Percentiles rank a stretch among this genome's conserved stretches.
Conservation (phyloP, 2,329 filamentous ascomycete genomes). For the Fusarium odoratissimum region DNA sequence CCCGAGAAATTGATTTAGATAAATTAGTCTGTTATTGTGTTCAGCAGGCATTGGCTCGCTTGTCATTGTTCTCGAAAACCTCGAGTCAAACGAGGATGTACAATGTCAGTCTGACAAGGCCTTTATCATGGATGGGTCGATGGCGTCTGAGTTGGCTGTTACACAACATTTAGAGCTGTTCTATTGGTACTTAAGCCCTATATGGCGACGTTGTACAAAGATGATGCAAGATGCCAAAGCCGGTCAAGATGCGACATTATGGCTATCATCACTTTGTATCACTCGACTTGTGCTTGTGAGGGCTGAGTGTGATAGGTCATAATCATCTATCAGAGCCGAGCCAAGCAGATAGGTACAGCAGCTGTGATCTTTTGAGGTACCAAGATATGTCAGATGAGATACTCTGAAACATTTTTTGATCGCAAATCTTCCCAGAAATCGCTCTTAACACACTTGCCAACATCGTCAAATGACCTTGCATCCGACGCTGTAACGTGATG, state of each 20-base stretch:
- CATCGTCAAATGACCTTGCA: constrained; percentile 2
- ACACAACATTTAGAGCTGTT: constrained; percentile 6
- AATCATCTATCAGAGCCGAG: neutral
- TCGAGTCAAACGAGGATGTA: constrained; percentile 9
- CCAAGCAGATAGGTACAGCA: neutral
- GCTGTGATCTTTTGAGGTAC: neutral
- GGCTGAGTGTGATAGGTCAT: neutral
- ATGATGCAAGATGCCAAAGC: constrained; percentile 29
- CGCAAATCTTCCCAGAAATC: neutral
- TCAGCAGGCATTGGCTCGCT: constrained; percentile 15
- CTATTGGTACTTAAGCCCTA: constrained; percentile 27
- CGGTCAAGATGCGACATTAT: constrained; percentile 20
- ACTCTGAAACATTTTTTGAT: neutral
- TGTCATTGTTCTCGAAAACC: neutral
- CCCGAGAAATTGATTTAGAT: constrained; percentile 24
- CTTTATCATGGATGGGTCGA: constrained; percentile 10
- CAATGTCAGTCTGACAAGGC: constrained; percentile 17
- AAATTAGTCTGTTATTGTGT: constrained; percentile 13
- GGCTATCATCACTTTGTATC: constrained; percentile 14
- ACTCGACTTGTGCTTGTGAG: neutral
- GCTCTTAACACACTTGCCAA: neutral
- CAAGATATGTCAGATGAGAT: neutral
- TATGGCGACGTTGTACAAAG: constrained; percentile 26
- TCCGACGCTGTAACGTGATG: constrained; percentile 28
- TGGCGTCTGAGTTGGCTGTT: constrained; percentile 32